These are phyloP conservation scores for Cubamyces sp. DNA, from an alignment of 768 basidiomycete genomes.

Conservation along the genomic window DNA sequence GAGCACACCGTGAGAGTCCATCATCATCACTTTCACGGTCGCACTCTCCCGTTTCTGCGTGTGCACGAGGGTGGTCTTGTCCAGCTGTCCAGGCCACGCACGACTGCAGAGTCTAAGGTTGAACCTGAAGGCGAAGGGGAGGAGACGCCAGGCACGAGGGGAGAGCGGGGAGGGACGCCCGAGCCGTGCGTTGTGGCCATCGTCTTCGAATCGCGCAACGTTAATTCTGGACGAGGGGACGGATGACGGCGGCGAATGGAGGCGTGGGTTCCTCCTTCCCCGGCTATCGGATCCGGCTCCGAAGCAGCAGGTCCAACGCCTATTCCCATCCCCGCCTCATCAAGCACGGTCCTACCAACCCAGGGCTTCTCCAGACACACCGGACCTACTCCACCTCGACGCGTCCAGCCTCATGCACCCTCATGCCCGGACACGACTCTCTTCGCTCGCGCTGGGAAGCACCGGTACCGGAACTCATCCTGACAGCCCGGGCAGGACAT, in stretches of 20 bases:
- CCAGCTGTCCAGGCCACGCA: not conserved
- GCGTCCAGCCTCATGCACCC: no score
- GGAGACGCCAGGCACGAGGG: conserved; percentile 5
- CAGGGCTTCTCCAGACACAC: not conserved
- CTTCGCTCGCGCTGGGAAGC: no score
- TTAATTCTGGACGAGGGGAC: not conserved
- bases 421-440: no score
- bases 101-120: no score
- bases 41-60: not conserved
- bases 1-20: conserved; percentile 7
- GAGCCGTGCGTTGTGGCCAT: no score
- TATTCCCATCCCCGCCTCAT: not conserved
- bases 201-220: not conserved
- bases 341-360: not conserved
- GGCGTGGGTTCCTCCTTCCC: not conserved
- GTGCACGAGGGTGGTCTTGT: not conserved
- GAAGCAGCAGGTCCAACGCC: not conserved
- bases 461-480: no score
- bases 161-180: not conserved
- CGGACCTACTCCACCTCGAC: not conserved
- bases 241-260: not conserved
- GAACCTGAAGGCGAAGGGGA: no score
- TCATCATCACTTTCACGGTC: not conserved
- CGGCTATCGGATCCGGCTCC: not conserved
- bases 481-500: no score